Evolutionary conservation across 257 asterid species (phyloP), one percentile per base, ranked within the genome.

Genomic region (Solanum pimpinellifolium): DNA sequence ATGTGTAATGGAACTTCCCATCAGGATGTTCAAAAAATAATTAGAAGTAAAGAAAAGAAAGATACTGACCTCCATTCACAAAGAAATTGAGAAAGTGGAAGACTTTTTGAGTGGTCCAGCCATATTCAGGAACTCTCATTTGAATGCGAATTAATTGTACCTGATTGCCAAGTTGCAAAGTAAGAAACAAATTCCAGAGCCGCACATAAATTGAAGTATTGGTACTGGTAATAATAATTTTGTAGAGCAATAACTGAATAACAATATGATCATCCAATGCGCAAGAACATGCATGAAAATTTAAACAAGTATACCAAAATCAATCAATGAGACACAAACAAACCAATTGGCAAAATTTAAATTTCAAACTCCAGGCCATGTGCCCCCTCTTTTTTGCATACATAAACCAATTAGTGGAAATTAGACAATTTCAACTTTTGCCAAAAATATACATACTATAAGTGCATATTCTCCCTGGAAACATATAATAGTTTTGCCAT

Each of bases 51-150:
- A 37, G 9, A 31, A 11, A 37, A 27, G 46, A 37, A 29, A 39
- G 73, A 86, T 25, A 90, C 95, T 81, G 73, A 97, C 99, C 98
- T 81, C 94, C 96, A 90, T 95, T 95, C 88, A 97, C 99, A 88
- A 97, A 77, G 94, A 97, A 94, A 94, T 97, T 97, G 80, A 97
- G 99, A 87, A 95, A 96, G 90, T 95, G 99, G 90, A 95, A 97
- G 88, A 97, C 99, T 93, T 97, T 97, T 89, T 97, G 99, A 16
- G 99, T 97, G 74, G 99, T 97, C 99, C 99, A 97, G 81, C 99
- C 99, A 87, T 94, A 96, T 88, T 96, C 98, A 0, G 99, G 98
- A 82, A 96, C 98, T 93, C 99, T 96, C 91, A 93, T 76, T 89
- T 96, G 99, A 91, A 96, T 96, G 76, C 99, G 95, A 88, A 93